Conservation (phyloP, 108 stramenopile genomes). For the Fragilaria radians region DNA sequence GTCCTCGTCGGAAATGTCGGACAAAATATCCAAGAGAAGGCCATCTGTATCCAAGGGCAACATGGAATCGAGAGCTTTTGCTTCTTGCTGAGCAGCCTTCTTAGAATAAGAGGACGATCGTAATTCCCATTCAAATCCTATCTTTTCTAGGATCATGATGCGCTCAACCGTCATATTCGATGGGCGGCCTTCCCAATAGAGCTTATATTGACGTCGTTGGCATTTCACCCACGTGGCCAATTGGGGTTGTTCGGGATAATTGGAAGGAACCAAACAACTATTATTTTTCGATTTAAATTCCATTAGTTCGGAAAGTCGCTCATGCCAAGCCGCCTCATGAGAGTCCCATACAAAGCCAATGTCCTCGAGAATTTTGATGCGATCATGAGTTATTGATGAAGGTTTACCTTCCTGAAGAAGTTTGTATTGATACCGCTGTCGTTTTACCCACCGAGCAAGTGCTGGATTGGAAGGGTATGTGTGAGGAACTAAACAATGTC, state of each 20-base stretch:
- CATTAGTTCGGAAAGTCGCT: no score
- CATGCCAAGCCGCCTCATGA: no score
- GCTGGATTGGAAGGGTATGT: slow-evolving; percentile 9
- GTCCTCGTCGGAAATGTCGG: no score
- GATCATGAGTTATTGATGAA: slow-evolving; percentile 32
- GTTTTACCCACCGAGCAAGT: slow-evolving; percentile 18
- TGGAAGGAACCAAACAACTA: no score
- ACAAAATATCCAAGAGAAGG: no score
- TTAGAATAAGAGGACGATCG: no score
- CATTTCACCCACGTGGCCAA: slow-evolving; percentile 37
- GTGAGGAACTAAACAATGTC: slow-evolving; percentile 35
- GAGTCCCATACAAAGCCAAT: slow-evolving; percentile 59
- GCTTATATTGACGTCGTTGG: slow-evolving; percentile 39
- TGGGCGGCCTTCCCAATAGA: slow-evolving; percentile 21
- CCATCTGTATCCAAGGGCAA: no score
- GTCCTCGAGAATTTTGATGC: slow-evolving; percentile 26
- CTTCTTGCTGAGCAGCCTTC: no score
- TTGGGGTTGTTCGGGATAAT: no score
- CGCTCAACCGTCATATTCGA: slow-evolving; percentile 41
- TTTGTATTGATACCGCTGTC: slow-evolving; percentile 28
- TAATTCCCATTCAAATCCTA: slow-evolving; percentile 38
- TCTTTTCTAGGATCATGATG: slow-evolving; percentile 19
- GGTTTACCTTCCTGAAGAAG: slow-evolving; percentile 22
- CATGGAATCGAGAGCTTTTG: no score
- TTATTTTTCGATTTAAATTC: no score